Evolutionary conservation across 495 filamentous ascomycete species (phyloP).

Genomic region (Echria macrotheca): DNA sequence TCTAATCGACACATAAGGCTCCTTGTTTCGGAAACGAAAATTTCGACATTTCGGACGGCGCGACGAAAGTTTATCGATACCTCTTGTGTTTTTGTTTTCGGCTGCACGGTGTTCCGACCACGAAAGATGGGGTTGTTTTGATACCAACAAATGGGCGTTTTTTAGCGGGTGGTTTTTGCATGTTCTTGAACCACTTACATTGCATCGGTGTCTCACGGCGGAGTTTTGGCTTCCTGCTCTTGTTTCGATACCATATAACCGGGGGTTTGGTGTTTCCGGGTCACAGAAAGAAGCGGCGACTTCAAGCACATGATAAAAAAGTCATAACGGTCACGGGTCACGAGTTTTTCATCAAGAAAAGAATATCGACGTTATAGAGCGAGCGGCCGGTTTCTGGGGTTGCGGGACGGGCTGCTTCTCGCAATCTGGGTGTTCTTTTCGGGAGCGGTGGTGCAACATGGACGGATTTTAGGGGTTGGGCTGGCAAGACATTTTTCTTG

Average conservation of each 20-base stretch:
- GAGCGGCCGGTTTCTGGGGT: constrained; percentile 17
- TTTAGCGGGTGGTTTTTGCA: constrained; percentile 27
- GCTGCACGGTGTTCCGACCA: constrained; percentile 27
- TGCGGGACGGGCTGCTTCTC: constrained; percentile 7
- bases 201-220: constrained; percentile 36
- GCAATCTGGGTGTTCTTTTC: constrained; percentile 24
- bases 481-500: constrained; percentile 26
- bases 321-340: constrained; percentile 35
- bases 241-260: constrained; percentile 32
- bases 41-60: constrained; percentile 33
- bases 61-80: constrained; percentile 35
- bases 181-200: constrained; percentile 23
- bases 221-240: constrained; percentile 26
- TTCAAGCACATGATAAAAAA: constrained; percentile 31
- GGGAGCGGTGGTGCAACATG: constrained; percentile 18
- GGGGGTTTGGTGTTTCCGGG: constrained; percentile 21
- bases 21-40: constrained; percentile 26
- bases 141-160: constrained; percentile 29
- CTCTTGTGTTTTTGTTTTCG: constrained; percentile 24
- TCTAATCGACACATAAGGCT: constrained; percentile 29
- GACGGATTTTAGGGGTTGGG: constrained; percentile 22
- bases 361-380: constrained; percentile 33
- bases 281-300: constrained; percentile 32
- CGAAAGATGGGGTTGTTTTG: constrained; percentile 29
- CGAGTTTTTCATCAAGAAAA: constrained; percentile 34